Percentiles rank a stretch among this genome's conserved stretches.
phyloP scores from a whole-genome alignment of 805 yeast genomes.

The Barnettozyma sucrosica region DNA sequence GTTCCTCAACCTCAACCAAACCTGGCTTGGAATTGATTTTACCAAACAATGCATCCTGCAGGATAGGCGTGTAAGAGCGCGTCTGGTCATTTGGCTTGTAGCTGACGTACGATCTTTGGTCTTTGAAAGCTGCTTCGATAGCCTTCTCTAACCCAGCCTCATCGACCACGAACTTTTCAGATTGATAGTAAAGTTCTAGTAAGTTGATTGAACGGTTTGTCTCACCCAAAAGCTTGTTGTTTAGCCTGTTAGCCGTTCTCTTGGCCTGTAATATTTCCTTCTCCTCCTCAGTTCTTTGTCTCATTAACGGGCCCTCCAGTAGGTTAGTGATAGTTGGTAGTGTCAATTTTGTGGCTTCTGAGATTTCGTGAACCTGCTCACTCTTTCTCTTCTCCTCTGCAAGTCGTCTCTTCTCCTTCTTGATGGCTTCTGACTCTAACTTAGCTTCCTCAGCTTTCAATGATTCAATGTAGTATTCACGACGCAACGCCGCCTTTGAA shows the following conservation, averaged over 20 bases:
- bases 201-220: slow-evolving; percentile 50
- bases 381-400: slow-evolving; percentile 27
- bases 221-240: slow-evolving; percentile 44
- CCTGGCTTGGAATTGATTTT: slow-evolving; percentile 31
- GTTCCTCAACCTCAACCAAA: slow-evolving; percentile 31
- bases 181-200: slow-evolving; percentile 65
- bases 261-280: slow-evolving; percentile 47
- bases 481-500: slow-evolving; percentile 56
- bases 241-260: slow-evolving; percentile 60
- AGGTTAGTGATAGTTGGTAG: slow-evolving; percentile 73
- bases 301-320: slow-evolving; percentile 63
- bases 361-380: slow-evolving; percentile 34
- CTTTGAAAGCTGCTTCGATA: slow-evolving; percentile 47
- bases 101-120: slow-evolving; percentile 13
- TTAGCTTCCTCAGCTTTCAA: slow-evolving; percentile 31
- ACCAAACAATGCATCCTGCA: slow-evolving; percentile 33
- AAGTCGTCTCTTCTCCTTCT: slow-evolving; percentile 24
- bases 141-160: slow-evolving; percentile 58
- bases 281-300: slow-evolving; percentile 70
- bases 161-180: slow-evolving; percentile 64
- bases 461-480: slow-evolving; percentile 62
- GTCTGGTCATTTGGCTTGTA: slow-evolving; percentile 7
- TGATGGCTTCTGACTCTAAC: slow-evolving; percentile 30
- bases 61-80: slow-evolving; percentile 20
- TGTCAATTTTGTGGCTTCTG: slow-evolving; percentile 56